phyloP scores from a whole-genome alignment of 2,329 filamentous ascomycete species.

The Aspergillus sergii region DNA sequence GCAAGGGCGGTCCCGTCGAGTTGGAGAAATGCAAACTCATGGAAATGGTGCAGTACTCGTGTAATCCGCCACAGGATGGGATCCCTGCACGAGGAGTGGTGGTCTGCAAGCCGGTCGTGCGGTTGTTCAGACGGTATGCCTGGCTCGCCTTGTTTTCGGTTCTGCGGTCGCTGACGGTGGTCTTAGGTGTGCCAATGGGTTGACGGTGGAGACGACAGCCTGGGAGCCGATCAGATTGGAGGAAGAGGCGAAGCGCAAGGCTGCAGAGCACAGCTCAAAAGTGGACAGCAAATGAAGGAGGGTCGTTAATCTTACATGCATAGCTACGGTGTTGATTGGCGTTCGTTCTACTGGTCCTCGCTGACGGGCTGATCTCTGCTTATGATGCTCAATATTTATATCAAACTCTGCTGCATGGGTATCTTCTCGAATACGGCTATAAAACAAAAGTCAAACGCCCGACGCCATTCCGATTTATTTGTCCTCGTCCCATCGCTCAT shows the following conservation, averaged over 20 bases:
- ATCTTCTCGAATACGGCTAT: conserved; percentile 33
- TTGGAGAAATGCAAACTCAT: conserved; percentile 59
- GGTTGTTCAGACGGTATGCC: conserved; percentile 61
- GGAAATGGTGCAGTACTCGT: conserved; percentile 65
- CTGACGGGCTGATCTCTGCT: not conserved
- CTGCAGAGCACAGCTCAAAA: conserved; percentile 24
- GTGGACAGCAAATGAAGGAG: conserved; percentile 14
- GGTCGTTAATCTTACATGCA: conserved; percentile 6
- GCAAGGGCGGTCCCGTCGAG: conserved; percentile 55
- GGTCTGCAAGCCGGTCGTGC: conserved; percentile 59
- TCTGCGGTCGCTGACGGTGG: conserved; percentile 6
- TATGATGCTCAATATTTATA: conserved; percentile 15
- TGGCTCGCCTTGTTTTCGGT: not conserved
- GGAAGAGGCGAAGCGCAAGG: conserved; percentile 32
- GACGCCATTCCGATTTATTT: conserved; percentile 16
- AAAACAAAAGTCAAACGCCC: conserved; percentile 22
- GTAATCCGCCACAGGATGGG: conserved; percentile 53
- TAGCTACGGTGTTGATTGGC: conserved; percentile 18
- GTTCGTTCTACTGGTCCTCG: conserved; percentile 12
- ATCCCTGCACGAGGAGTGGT: conserved; percentile 47
- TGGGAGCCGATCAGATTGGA: conserved; percentile 53
- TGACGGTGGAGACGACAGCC: conserved; percentile 64
- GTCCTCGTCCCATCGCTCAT: conserved; percentile 16
- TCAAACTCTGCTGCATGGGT: conserved; percentile 32
- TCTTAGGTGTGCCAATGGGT: conserved; percentile 51